Base-by-base conservation (phyloP, 2,329 filamentous ascomycete genomes). In the Fusarium mundagurra region DNA sequence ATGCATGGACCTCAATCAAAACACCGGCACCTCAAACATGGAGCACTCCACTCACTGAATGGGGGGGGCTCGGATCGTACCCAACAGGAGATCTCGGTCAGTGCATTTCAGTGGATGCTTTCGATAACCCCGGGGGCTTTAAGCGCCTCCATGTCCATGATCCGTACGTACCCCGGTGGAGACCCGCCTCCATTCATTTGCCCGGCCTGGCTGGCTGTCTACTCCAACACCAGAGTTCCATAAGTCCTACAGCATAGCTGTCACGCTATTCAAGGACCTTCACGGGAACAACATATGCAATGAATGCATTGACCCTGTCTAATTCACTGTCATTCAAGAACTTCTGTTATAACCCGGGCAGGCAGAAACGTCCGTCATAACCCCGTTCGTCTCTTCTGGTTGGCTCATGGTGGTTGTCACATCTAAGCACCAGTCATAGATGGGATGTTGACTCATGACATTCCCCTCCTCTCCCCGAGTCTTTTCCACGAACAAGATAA, bases 371-470 rank as follows among this genome's bases (percentile, higher is more conserved):
- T 64, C 38, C 41, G n/a, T 64, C 43, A 34, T 43, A 44, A 44
- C 8, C n/a, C 24, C 47, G 10, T 24, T 41, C 27, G 27, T 48
- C 31, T 55, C 41, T 41, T 64, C 55, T 69, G 36, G 67, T 72
- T 69, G 71, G 71, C 38, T 64, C 48, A 53, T 61, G 62, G 50
- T 63, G 66, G 61, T 55, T 58, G 47, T 70, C 69, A 72, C 65
- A 55, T 41, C 41, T 39, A 60, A 53, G 50, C 29, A 60, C 58
- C 53, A 72, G 71, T 74, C 67, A 74, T 62, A 38, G 53, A 66
- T 33, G 39, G 50, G 63, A 45, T 65, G 41, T 74, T 74, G 71
- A 72, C 71, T 74, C 67, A 72, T 74, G 67, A 50, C 69, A 61
- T 50, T 31, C 36, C 45, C 55, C 71, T 33, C 59, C 57, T 66